Conservation (phyloP, 768 basidiomycete species). For the Pleurotus platypus region DNA sequence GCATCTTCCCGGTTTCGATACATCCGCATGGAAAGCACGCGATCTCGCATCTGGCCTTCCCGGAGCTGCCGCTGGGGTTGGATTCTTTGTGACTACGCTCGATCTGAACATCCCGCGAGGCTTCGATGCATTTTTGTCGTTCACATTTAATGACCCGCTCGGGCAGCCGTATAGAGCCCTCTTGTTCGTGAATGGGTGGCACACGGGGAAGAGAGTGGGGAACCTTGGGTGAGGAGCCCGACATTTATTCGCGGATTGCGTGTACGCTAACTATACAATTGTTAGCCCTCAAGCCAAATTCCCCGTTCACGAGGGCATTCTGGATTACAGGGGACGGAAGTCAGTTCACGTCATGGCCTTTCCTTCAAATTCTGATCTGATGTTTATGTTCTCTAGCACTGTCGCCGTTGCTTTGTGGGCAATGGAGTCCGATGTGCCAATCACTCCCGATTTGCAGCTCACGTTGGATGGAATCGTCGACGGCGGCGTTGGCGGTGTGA, state of each 20-base stretch:
- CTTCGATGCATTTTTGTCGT: constrained; percentile 68
- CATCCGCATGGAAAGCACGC: constrained; percentile 54
- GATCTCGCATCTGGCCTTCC: constrained; percentile 60
- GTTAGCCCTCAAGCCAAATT: constrained; percentile 73
- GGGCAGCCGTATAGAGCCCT: constrained; percentile 68
- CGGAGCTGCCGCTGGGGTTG: constrained; percentile 57
- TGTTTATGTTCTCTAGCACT: constrained; percentile 30
- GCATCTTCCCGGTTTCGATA: constrained; percentile 73
- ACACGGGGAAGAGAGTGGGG: constrained; percentile 78
- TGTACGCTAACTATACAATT: not conserved
- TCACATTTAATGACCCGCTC: constrained; percentile 58
- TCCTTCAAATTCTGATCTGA: too few relatives aligned
- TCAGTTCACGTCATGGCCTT: constrained; percentile 25
- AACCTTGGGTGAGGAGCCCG: constrained; percentile 51
- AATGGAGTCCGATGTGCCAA: constrained; percentile 42
- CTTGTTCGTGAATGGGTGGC: constrained; percentile 85
- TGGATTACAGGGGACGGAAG: constrained; percentile 73
- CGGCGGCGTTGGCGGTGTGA: constrained; percentile 60
- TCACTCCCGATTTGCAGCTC: constrained; percentile 52
- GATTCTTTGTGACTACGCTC: constrained; percentile 80
- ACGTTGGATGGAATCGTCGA: constrained; percentile 55
- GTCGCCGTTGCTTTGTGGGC: constrained; percentile 69
- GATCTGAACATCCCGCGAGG: constrained; percentile 53
- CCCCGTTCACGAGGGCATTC: constrained; percentile 80
- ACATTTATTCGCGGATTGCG: not conserved